Conservation (phyloP, 2,329 filamentous ascomycete species). For the Xenosphaeropsis pyriputrescens region DNA sequence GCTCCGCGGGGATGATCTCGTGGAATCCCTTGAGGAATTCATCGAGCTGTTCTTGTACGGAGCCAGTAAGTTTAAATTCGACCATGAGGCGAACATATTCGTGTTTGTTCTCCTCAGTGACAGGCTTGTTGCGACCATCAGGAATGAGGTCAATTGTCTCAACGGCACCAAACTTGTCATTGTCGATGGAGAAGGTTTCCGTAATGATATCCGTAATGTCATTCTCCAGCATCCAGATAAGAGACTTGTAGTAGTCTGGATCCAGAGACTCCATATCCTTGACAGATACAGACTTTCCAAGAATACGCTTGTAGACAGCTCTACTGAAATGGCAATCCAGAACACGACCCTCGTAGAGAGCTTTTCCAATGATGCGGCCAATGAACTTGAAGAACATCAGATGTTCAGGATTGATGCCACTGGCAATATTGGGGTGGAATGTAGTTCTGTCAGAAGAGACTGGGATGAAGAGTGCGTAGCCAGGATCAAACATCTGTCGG, state of each 20-base stretch:
- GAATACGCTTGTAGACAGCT: constrained; percentile 94
- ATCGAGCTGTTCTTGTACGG: constrained; percentile 88
- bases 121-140: constrained; percentile 79
- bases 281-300: constrained; percentile 87
- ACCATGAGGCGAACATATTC: constrained; percentile 92
- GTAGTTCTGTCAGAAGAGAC: constrained; percentile 96
- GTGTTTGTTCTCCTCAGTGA: constrained; percentile 97
- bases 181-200: constrained; percentile 88
- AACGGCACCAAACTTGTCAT: constrained; percentile 84
- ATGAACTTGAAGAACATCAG: constrained; percentile 99
- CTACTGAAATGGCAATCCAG: constrained; percentile 98
- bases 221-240: constrained; percentile 97
- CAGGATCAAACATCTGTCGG: constrained; percentile 96
- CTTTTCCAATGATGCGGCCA: constrained; percentile 94
- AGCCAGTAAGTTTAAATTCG: constrained; percentile 82
- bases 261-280: constrained; percentile 99
- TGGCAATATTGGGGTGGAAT: constrained; percentile 94
- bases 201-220: constrained; percentile 97
- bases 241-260: constrained; percentile 95
- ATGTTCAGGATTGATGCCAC: constrained; percentile 89
- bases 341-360: constrained; percentile 87
- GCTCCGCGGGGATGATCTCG: constrained; percentile 87
- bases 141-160: constrained; percentile 76
- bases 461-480: constrained; percentile 91
- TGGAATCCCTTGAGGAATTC: constrained; percentile 92